Evolutionary conservation across 495 filamentous ascomycete genomes (phyloP).

Genomic region (Penicillium coffeae): DNA sequence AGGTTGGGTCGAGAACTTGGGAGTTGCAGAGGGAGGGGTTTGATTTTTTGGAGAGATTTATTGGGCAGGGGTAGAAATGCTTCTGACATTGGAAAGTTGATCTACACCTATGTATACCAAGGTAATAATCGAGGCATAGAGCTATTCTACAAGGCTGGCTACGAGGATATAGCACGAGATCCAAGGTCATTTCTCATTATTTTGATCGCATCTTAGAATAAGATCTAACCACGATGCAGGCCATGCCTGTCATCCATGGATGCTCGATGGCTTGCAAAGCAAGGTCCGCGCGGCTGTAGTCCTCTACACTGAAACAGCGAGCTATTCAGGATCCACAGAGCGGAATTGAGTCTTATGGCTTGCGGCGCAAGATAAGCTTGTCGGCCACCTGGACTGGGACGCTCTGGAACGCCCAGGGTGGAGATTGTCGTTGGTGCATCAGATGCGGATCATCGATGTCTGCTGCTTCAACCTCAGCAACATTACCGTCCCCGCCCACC

Average conservation of each 20-base stretch:
- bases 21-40: conserved; percentile 33
- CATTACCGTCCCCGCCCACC: conserved; percentile 23
- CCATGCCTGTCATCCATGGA: conserved; percentile 11
- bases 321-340: conserved; percentile 4
- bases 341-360: conserved; percentile 18
- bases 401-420: conserved; percentile 6
- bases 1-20: conserved; percentile 34
- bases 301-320: not conserved
- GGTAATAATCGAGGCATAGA: too few species aligned
- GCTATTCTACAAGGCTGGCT: too few species aligned
- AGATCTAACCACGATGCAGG: conserved; percentile 11
- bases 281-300: conserved; percentile 7
- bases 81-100: too few species aligned
- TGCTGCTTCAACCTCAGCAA: conserved; percentile 10
- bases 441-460: conserved; percentile 12
- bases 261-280: conserved; percentile 11
- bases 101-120: too few species aligned
- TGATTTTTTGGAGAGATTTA: conserved; percentile 32
- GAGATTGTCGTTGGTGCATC: conserved; percentile 17
- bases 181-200: conserved; percentile 20
- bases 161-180: not conserved
- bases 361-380: conserved; percentile 23
- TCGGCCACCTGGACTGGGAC: conserved; percentile 13
- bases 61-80: too few species aligned
- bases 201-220: conserved; percentile 15